These are phyloP conservation scores for Dictyostelium discoideum DNA, from an alignment of 78 protist species.

Conservation along the genomic window DNA sequence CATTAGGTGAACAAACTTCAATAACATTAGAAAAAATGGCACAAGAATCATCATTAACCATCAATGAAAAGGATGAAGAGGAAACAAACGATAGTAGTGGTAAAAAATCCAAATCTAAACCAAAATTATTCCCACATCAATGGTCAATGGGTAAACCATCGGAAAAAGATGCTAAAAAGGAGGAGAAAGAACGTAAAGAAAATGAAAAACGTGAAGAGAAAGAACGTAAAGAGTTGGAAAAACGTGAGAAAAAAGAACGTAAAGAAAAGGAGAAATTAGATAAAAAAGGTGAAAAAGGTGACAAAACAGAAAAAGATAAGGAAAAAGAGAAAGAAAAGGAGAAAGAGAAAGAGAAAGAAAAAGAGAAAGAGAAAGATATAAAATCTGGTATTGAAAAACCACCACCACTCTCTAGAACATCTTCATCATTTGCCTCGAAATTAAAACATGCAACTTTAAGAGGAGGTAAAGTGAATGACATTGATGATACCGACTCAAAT, in stretches of 20 bases:
- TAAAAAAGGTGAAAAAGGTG: constrained; percentile 35
- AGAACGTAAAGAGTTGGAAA: constrained; percentile 36
- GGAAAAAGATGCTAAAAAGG: constrained; percentile 18
- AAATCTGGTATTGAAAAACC: background rate
- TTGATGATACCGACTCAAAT: background rate
- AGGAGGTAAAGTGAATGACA: background rate
- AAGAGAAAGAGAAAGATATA: background rate
- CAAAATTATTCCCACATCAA: constrained; percentile 58
- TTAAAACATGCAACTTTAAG: constrained; percentile 59
- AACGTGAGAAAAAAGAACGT: constrained; percentile 46
- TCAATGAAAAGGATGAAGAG: background rate
- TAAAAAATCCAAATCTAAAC: background rate
- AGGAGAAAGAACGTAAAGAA: constrained; percentile 38
- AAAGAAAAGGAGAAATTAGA: constrained; percentile 49
- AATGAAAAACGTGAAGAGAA: constrained; percentile 25
- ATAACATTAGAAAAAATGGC: background rate
- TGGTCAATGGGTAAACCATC: constrained; percentile 56
- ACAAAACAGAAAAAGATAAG: background rate
- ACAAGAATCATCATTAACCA: background rate
- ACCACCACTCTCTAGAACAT: constrained; percentile 8
- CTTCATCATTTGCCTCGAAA: constrained; percentile 39
- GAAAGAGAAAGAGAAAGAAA: background rate
- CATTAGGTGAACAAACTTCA: constrained; percentile 19
- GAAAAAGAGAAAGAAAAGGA: background rate
- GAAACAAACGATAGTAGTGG: background rate